Base-by-base conservation (phyloP, 345 rosid genomes). In the Eucalyptus microcorys region DNA sequence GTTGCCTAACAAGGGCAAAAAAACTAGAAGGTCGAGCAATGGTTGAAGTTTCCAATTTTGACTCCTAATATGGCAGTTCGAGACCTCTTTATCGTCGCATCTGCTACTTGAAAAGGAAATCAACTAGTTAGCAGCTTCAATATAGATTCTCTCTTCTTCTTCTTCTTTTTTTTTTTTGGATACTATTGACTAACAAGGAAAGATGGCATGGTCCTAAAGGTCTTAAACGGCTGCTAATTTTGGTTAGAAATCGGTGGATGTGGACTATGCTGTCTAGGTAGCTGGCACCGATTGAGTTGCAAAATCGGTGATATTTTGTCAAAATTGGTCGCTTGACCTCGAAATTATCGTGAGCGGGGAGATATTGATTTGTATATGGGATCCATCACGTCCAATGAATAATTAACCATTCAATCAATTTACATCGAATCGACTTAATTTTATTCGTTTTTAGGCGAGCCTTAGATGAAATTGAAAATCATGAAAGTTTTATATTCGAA, bases 221-320 rank as follows among this genome's bases (percentile, higher is more conserved):
- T 68, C 55, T 50, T 50, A 50, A 52, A 17, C 0, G 14, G 13
- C 7, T 10, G 22, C 12, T 37, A 32, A n/a, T 66, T 32, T 32
- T 16, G 22, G 3, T 30, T 30, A 14, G 17, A 61, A 59, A 59
- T 59, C 15, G 2, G 14, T 27, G 8, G 5, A 59, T 59, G 68
- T 27, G 4, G 10, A 52, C 57, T 5, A 0, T 52, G 26, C 2
- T 8, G 1, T 21, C 2, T 52, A 3, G 2, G 21, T 52, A 2
- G 57, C 0, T 21, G 10, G 1, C 57, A 21, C 5, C 8, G 2
- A 52, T 52, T 8, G 5, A 52, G 57, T 26, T 21, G 0, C 57
- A 21, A 52, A 1, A 52, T 21, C 0, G 2, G 2, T 1, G 2
- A 52, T 21, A 21, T 21, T 0, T 21, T 3, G 57, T 21, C 57